These are phyloP conservation scores for Sporothrix euskadiensis DNA, from an alignment of 2,329 filamentous ascomycete species.

Conservation along the genomic window DNA sequence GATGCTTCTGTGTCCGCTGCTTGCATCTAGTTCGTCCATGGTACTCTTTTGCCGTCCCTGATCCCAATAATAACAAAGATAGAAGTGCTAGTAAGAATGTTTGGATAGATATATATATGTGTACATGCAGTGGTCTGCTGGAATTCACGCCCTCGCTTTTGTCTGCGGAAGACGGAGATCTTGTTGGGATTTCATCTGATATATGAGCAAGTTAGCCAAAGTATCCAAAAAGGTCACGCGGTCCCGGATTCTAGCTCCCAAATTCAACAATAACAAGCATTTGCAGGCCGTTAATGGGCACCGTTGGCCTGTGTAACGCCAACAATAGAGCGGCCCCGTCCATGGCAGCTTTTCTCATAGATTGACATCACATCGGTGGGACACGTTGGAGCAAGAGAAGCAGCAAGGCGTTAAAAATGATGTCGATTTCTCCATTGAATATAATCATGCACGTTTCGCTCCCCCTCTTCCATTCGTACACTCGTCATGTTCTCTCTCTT, in stretches of 20 bases:
- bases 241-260: background rate
- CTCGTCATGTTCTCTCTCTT: background rate
- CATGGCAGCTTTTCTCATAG: background rate
- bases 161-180: background rate
- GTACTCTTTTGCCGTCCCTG: background rate
- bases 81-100: background rate
- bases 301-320: too few species aligned
- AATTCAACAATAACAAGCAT: background rate
- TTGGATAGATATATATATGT: background rate
- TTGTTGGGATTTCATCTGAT: conserved; percentile 5
- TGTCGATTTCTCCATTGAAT: background rate
- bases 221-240: background rate
- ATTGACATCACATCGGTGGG: background rate
- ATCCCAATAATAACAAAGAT: background rate
- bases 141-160: background rate
- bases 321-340: background rate
- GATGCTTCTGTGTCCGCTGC: background rate
- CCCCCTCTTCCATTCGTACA: background rate
- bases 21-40: background rate
- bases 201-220: background rate
- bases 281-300: background rate
- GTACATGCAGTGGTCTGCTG: background rate
- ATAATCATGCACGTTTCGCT: background rate
- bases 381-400: background rate
- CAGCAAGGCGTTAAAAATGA: too few species aligned